Evolutionary conservation across 306 rosid genomes (phyloP), one percentile per base, ranked within the genome.

Genomic region (Citrullus mucosospermus): DNA sequence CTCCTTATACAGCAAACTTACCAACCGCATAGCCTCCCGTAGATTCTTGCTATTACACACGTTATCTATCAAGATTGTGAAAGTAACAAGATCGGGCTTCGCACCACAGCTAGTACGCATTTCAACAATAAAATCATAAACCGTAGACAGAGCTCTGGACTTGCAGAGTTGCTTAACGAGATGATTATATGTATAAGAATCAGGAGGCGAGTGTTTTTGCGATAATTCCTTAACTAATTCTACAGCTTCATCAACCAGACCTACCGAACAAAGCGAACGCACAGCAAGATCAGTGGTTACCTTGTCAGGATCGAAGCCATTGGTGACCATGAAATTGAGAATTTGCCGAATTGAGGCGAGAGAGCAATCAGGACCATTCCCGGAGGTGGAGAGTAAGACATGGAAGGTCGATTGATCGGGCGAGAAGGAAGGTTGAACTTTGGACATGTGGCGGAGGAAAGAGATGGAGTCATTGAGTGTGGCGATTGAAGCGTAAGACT

Each of bases 21-120:
- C 88, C 82, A 95, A 77, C 82, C 89, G 61, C 70, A 77, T 78
- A 0, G 93, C 95, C 86, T 92, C 97, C 0, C 93, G 88, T 43
- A 95, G 80, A 81, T 95, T 90, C 87, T 86, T 90, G 32, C 82
- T 71, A 38, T 95, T 89, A 58, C 96, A 91, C 0, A 92, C 96
- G 76, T 91, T 92, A 84, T 95, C 99, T 75, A 95, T 92, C 80
- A 95, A 46, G 20, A 95, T 91, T 0, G 97, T 92, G 50, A 87
- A 95, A 51, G 99, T 88, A 73, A 95, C 84, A 60, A 89, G 89
- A 84, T 95, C 92, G 12, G 99, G 99, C 84, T 88, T 91, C 6
- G 87, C 18, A 30, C 59, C 80, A 14, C 80, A 84, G 7, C 76
- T 41, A 1, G 8, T 66, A 25, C 93, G 82, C 93, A 90, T 86